These are phyloP conservation scores for Beta vulgaris DNA, from an alignment of 148 eudicot species.

Conservation along the genomic window DNA sequence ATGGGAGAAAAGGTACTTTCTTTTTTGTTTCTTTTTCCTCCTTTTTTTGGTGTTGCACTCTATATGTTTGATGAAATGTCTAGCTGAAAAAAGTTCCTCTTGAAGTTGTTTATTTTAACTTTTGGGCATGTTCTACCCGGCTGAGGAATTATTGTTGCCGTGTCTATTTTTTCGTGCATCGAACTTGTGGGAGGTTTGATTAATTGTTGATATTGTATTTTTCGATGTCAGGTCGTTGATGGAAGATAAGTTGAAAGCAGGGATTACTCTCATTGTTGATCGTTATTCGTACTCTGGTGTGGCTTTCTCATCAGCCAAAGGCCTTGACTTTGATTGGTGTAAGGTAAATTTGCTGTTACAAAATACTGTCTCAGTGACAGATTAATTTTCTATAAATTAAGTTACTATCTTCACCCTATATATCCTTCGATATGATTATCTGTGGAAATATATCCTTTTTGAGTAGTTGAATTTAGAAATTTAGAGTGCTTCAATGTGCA, in stretches of 20 bases:
- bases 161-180: background rate
- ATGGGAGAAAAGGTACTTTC: conserved; percentile 87
- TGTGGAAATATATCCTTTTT: background rate
- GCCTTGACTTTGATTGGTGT: conserved; percentile 89
- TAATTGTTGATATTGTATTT: background rate
- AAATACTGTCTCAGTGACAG: background rate
- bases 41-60: conserved; percentile 6
- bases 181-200: background rate
- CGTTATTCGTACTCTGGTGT: conserved; percentile 98
- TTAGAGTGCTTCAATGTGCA: no score
- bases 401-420: background rate
- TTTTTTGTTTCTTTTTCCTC: background rate
- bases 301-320: conserved; percentile 96
- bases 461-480: no score
- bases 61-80: conserved; percentile 27
- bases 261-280: conserved; percentile 81
- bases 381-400: background rate
- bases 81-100: conserved; percentile 9
- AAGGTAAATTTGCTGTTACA: conserved; percentile 46
- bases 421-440: no score
- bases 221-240: conserved; percentile 53
- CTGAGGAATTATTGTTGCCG: background rate
- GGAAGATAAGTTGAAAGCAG: conserved; percentile 80
- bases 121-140: background rate
- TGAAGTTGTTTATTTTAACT: background rate